Percentiles rank a stretch among this genome's conserved stretches.
These are phyloP conservation scores for Diaporthe eres DNA, from an alignment of 2,329 filamentous ascomycete genomes.

Conservation along the genomic window DNA sequence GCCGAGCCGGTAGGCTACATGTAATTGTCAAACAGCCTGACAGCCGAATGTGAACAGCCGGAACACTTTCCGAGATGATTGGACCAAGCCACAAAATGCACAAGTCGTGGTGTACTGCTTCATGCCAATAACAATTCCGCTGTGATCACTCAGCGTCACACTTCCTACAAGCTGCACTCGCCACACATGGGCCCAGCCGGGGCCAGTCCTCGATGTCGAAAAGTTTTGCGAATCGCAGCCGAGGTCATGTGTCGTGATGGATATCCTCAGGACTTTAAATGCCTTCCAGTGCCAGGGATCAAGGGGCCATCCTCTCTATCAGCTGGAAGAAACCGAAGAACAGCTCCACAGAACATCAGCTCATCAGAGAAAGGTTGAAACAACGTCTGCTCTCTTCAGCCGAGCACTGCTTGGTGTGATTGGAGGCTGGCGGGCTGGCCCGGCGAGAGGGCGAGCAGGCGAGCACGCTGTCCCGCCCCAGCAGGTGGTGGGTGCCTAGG, in stretches of 20 bases:
- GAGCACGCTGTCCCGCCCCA: constrained; percentile 10
- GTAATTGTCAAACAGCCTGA: constrained; percentile 18
- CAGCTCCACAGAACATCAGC: constrained; percentile 36
- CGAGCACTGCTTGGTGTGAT: not conserved
- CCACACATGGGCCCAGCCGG: constrained; percentile 14
- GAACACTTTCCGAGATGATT: not conserved
- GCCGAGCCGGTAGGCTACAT: not conserved
- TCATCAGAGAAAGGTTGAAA: constrained; percentile 27
- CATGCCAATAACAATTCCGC: not conserved
- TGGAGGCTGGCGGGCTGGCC: not conserved
- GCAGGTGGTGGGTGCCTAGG: not conserved
- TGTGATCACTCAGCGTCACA: not conserved
- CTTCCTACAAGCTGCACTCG: not conserved
- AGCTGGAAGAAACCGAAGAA: constrained; percentile 23
- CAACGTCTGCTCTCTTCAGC: constrained; percentile 17
- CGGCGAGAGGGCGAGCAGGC: not conserved
- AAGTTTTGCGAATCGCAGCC: constrained; percentile 8
- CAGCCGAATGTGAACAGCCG: not conserved
- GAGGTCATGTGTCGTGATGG: constrained; percentile 27
- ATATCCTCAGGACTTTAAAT: constrained; percentile 10
- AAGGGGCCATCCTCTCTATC: constrained; percentile 1
- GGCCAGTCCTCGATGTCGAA: constrained; percentile 3
- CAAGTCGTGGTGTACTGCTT: not conserved
- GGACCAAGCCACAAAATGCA: constrained; percentile 22
- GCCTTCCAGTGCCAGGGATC: constrained; percentile 1